Evolutionary conservation across 2,329 filamentous ascomycete genomes (phyloP), one percentile per base, ranked within the genome.

Genomic region (Stenocarpella maydis): DNA sequence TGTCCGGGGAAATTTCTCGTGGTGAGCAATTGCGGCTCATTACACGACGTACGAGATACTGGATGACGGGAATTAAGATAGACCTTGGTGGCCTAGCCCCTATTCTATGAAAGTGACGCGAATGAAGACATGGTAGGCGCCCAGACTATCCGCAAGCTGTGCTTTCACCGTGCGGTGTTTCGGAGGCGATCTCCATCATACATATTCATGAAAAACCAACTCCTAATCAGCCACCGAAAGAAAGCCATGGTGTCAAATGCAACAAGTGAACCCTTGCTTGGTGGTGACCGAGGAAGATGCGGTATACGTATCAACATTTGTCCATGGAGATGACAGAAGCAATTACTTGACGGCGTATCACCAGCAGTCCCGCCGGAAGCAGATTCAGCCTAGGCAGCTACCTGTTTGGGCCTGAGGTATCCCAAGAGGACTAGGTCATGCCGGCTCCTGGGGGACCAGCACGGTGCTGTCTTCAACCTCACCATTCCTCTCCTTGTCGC

Each of bases 381-480:
- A 45, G 9, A 21, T 3, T 34, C 34, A 26, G 15, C 7, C 15
- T 15, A 34, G 34, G 10, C 24, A 45, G 14, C 41, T 12, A n/a
- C n/a, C n/a, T 34, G 10, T 12, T 15, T 12, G 12, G 8, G 14
- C 53, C 21, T 9, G 8, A 19, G 4, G 14, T n/a, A 37, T 54
- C 19, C 9, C 12, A 31, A 21, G 26, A 37, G 19, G 19, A 9
- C 52, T 24, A 10, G 31, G 15, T 49, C 58, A 49, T 6, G 28
- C 26, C 26, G 52, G 54, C 70, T 74, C 73, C 49, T 71, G 69
- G 7, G 76, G 74, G 17, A 83, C 81, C 41, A 83, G 70, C 49
- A 83, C 80, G 0, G 77, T 80, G 55, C 81, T 82, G 66, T 77
- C 79, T 34, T 76, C 77, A 3, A 74, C 68, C 47, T 72, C 72